Base-by-base conservation (phyloP, 495 filamentous ascomycete genomes). In the Trypethelium eluteriae region DNA sequence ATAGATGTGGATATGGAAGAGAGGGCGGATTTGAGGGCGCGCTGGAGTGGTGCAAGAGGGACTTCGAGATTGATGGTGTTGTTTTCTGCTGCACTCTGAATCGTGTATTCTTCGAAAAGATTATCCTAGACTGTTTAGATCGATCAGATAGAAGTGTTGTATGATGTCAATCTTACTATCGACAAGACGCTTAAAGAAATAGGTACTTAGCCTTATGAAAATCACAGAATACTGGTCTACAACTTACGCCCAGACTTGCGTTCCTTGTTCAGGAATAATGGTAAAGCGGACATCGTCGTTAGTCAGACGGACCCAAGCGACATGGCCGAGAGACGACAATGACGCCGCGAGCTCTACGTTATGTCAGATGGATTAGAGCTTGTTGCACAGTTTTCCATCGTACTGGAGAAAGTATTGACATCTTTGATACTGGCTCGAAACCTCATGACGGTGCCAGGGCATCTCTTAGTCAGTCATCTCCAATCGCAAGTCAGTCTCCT, bases 61-160 rank as follows among this genome's bases (percentile, higher is more conserved):
- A 98, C 84, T 79, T 97, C 92, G 66, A 98, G 89, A 79, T 98
- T 97, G 77, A 98, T 96, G 59, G 90, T 86, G 73, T 94, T 92
- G 76, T 83, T 85, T 67, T 72, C 80, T 68, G 86, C 87, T 70
- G 88, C 90, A 70, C 92, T 94, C 76, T 96, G 87, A 70, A 98
- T 83, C 68, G 83, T 83, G 81, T 96, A 97, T 73, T 86, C 84
- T 49, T 94, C 90, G 77, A 98, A 97, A 70, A 98, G 90, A 67
- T 87, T 85, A 70, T 94, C 89, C 84, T 88, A 36, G 57, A 47
- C 2, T 10, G 11, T 4, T 59, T 5, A 59, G 53, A 53, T n/a
- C 25, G 32, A 59, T 34, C 3, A 18, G 3, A 5, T 3, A 18
- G 53, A 59, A 59, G 10, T 34, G 39, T 41, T 38, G 39, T 36